Base-by-base conservation (phyloP, 2,329 filamentous ascomycete species). In the Scedosporium dehoogii region DNA sequence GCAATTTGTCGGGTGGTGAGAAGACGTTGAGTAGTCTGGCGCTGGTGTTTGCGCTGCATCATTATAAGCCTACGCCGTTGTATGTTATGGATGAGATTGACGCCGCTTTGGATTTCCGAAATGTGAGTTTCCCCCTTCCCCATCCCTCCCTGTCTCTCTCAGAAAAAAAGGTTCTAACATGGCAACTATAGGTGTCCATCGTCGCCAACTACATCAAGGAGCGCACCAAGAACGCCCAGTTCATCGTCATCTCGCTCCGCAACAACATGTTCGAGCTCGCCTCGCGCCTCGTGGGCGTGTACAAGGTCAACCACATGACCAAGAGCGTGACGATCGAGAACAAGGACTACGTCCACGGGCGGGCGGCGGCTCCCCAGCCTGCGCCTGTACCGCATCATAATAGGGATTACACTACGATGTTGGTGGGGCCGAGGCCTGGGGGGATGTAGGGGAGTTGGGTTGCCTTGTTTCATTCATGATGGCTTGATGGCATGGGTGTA, bases 61-160 rank as follows among this genome's bases (percentile, higher is more conserved):
- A 97, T 73, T 99, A 97, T 76, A 96, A 96, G 78, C 94, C 94
- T 9, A 99, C 94, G 65, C 94, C 94, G 61, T 76, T 99, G 65
- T 99, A 99, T 74, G 94, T 99, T 70, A 99, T 99, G 94, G 94
- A 99, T 76, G 94, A 99, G 79, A 99, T 99, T 73, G 94, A 99
- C 76, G 94, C 94, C 23, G 94, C 94, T 33, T 77, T 99, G 77
- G 94, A 99, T 79, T 99, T 99, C 81, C 82, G 92, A 77, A 99
- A 99, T 73, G 94, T 96, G 72, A 87, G 90, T 85, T 55, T 7
- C 27, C 42, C 23, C 38, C n/a, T 27, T 60, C 55, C 48, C 62
- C 27, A 29, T 61, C 29, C 6, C 16, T 59, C 58, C 16, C n/a
- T 44, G 14, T 10, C 56, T 16, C n/a, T 48, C 29, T 14, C 16